These are phyloP conservation scores for Fusarium sp. DNA, from an alignment of 2,329 filamentous ascomycete genomes.

Conservation along the genomic window DNA sequence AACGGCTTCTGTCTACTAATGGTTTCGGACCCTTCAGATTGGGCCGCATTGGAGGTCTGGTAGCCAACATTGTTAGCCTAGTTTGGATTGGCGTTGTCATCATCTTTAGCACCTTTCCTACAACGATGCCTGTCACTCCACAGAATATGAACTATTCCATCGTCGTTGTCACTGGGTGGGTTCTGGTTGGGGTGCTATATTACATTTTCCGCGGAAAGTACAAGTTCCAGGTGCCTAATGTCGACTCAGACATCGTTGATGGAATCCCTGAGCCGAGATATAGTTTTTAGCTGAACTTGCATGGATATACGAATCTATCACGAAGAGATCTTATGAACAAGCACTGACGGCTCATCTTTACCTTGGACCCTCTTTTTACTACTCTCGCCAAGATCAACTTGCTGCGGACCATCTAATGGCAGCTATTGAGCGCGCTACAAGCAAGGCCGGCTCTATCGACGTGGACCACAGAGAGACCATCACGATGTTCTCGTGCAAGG, in stretches of 20 bases:
- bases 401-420: too few species aligned
- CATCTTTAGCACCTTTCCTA: slow-evolving; percentile 57
- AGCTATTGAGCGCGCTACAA: too few species aligned
- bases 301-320: too few species aligned
- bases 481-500: too few species aligned
- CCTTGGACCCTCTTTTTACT: too few species aligned
- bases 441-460: too few species aligned
- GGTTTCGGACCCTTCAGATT: slow-evolving; percentile 45
- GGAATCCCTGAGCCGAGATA: too few species aligned
- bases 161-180: slow-evolving; percentile 54
- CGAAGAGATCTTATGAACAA: too few species aligned
- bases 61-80: slow-evolving; percentile 53
- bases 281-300: too few species aligned
- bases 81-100: slow-evolving; percentile 56
- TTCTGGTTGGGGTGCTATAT: slow-evolving; percentile 48
- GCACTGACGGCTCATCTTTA: too few species aligned
- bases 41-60: slow-evolving; percentile 45
- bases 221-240: slow-evolving; percentile 40
- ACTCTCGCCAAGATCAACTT: too few species aligned
- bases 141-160: slow-evolving; percentile 59
- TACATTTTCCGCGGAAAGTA: slow-evolving; percentile 41
- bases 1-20: slow-evolving; percentile 30
- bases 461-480: too few species aligned
- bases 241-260: not conserved
- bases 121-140: slow-evolving; percentile 50